phyloP scores from a whole-genome alignment of 1,284 basidiomycete species.

The Inonotus obliquus region DNA sequence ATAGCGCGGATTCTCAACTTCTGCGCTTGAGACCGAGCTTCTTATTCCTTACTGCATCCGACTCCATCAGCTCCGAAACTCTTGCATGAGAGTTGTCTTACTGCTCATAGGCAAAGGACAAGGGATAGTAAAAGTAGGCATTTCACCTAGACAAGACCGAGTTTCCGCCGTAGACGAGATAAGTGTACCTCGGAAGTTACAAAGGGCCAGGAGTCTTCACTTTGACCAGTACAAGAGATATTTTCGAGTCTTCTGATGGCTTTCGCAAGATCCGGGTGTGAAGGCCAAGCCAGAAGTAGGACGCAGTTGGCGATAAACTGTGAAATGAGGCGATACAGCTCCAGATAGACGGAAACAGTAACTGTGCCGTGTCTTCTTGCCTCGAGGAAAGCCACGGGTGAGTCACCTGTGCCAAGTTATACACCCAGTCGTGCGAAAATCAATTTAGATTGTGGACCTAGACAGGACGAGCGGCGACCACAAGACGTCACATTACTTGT shows the following conservation, averaged over 20 bases:
- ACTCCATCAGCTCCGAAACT: neutral
- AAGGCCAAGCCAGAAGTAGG: neutral
- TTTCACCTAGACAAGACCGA: constrained; percentile 14
- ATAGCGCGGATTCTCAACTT: constrained; percentile 6
- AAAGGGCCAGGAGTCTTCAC: neutral
- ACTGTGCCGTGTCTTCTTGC: neutral
- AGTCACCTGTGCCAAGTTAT: constrained; percentile 6
- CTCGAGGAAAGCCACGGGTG: constrained; percentile 9
- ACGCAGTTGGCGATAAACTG: neutral
- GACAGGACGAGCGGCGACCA: neutral
- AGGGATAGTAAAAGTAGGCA: neutral
- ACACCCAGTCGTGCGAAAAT: constrained; percentile 7
- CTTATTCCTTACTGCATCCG: neutral
- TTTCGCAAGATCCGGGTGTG: constrained; percentile 1
- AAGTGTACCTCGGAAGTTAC: neutral
- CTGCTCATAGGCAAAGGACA: constrained; percentile 3
- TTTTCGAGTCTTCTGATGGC: neutral
- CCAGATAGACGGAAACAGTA: neutral
- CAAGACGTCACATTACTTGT: neutral
- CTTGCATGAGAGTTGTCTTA: constrained; percentile 1
- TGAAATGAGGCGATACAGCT: neutral
- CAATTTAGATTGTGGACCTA: neutral
- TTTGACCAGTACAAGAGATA: neutral
- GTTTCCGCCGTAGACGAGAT: constrained; percentile 3
- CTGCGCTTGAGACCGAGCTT: neutral